Evolutionary conservation across 2,329 filamentous ascomycete species (phyloP), one percentile per base, ranked within the genome.

Genomic region (Parafenestella ontariensis): DNA sequence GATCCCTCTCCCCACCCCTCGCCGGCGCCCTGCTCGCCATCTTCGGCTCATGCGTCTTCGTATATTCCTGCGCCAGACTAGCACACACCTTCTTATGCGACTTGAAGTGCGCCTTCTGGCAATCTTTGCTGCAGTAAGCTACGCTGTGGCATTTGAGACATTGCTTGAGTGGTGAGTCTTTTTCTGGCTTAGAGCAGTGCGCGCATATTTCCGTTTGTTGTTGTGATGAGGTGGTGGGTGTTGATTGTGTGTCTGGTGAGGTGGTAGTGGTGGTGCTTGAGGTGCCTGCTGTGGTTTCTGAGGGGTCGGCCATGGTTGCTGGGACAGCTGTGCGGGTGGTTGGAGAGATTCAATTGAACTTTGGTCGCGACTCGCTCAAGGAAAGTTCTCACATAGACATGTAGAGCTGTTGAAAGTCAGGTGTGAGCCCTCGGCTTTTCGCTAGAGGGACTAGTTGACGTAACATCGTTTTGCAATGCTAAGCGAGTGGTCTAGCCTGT

Each of bases 11-110:
- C 3, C 66, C 70, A 7, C 63, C 59, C 34, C 68, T 75, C n/a
- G 73, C 67, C 3, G 70, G 62, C 23, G 68, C 64, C 33, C 66
- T 58, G 37, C 65, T 71, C 18, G 74, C 75, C 72, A 76, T 73
- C 59, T 75, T 78, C n/a, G 75, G 68, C 36, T 73, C 71, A 44
- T 75, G 68, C 37, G 62, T 65, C 48, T 75, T 74, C 9, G 69
- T 64, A 33, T 76, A 77, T 56, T 74, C 75, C 52, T 78, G 75
- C 11, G 76, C 76, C 18, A 75, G 60, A 3, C 58, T 58, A 5
- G 74, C 70, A 56, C 76, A 78, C 29, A 70, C 66, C 54, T 76
- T 77, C 66, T 78, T 78, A 61, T 78, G 76, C 37, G 66, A 58
- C 51, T 77, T 77, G 57, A 70, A 71, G 26, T 69, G 66, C 20